A percentile compares a stretch with the other conserved stretches of the same genome.
Evolutionary conservation across 225 moss, liverwort and hornwort species (phyloP).

Genomic region (Ulota crispa): DNA sequence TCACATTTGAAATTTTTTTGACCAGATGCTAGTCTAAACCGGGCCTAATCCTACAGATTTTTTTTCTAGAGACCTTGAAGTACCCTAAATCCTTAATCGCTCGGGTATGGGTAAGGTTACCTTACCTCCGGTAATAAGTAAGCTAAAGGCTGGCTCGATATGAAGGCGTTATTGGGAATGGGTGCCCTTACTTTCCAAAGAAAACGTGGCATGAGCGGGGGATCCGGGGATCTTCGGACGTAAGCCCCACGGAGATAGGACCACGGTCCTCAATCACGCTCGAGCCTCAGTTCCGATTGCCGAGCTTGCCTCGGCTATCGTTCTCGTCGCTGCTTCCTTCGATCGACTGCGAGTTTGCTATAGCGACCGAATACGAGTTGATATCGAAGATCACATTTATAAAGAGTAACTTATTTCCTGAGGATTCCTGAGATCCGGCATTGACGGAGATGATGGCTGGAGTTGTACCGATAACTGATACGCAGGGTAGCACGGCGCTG

Average conservation of each 20-base stretch:
- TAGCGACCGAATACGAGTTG: background rate
- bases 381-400: background rate
- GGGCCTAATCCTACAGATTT: too few relatives aligned
- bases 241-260: background rate
- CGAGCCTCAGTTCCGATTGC: background rate
- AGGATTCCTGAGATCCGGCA: background rate
- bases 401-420: background rate
- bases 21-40: too few relatives aligned
- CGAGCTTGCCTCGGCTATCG: background rate
- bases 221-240: too few relatives aligned
- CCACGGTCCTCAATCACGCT: background rate
- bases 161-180: too few relatives aligned
- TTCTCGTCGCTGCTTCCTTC: background rate
- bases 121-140: too few relatives aligned
- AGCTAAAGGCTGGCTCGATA: too few relatives aligned
- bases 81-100: too few relatives aligned
- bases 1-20: too few relatives aligned
- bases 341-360: background rate
- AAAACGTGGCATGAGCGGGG: background rate
- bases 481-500: conserved; percentile 60
- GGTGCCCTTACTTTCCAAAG: background rate
- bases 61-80: too few relatives aligned
- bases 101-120: too few relatives aligned
- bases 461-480: conserved; percentile 44
- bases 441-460: conserved; percentile 46